These are phyloP conservation scores for Moesziomyces sp. DNA, from an alignment of 1,284 basidiomycete genomes.

Conservation along the genomic window DNA sequence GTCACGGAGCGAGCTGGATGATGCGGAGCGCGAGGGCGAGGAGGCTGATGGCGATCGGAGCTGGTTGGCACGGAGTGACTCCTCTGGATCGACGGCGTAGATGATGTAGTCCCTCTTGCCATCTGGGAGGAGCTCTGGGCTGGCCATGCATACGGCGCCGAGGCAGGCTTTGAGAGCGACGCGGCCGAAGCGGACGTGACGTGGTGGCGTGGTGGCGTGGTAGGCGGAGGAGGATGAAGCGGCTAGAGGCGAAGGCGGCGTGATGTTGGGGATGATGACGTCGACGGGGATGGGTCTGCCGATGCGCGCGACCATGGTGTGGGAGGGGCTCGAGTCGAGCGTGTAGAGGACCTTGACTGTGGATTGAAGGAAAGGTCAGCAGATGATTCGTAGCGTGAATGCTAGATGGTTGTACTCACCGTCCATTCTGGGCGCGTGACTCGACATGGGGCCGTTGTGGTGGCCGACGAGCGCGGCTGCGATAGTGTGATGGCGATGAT, in stretches of 20 bases:
- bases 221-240: constrained; percentile 22
- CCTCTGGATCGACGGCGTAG: constrained; percentile 66
- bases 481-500: constrained; percentile 2
- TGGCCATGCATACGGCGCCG: constrained; percentile 64
- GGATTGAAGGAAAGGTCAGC: constrained; percentile 7
- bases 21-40: constrained; percentile 23
- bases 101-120: constrained; percentile 62
- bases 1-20: constrained; percentile 21
- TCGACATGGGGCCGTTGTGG: constrained; percentile 23
- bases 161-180: constrained; percentile 64
- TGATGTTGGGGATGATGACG: constrained; percentile 48
- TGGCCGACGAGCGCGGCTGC: too few species aligned
- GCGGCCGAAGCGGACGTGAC: constrained; percentile 52
- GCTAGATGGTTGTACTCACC: constrained; percentile 9
- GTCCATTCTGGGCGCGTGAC: constrained; percentile 55
- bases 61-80: constrained; percentile 51
- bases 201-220: constrained; percentile 18
- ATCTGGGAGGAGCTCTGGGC: constrained; percentile 64
- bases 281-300: constrained; percentile 51
- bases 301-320: constrained; percentile 62
- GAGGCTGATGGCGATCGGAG: constrained; percentile 31
- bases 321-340: constrained; percentile 58
- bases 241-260: constrained; percentile 28
- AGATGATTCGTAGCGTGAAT: not conserved
- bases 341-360: constrained; percentile 66